phyloP scores from a whole-genome alignment of 352 stramenopile genomes.

The Pythium scleroteichum region DNA sequence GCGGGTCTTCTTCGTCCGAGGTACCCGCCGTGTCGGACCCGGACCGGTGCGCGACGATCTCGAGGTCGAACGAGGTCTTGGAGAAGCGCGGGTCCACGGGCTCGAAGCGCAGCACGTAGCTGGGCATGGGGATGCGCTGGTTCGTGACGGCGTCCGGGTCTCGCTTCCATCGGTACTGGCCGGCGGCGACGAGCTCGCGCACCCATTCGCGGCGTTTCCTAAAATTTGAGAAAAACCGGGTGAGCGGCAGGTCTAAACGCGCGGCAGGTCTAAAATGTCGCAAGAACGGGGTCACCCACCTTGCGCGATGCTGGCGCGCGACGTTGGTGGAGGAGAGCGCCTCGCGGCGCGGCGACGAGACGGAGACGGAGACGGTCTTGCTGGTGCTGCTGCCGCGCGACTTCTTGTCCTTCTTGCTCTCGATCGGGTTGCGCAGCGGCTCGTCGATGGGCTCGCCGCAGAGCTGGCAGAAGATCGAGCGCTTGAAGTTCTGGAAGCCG shows the following conservation, averaged over 20 bases:
- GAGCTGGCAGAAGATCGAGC: conserved; percentile 40
- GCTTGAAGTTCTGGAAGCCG: conserved; percentile 50
- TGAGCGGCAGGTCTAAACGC: no score
- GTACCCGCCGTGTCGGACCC: conserved; percentile 12
- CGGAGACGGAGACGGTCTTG: neutral
- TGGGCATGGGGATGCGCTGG: conserved; percentile 3
- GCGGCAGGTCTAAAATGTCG: no score
- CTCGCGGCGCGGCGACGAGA: conserved; percentile 19
- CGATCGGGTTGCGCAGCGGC: conserved; percentile 12
- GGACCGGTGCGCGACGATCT: conserved; percentile 4
- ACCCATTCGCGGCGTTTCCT: conserved; percentile 25
- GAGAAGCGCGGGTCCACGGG: neutral
- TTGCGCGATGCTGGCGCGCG: conserved; percentile 16
- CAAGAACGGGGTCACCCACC: no score
- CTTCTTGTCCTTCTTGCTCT: conserved; percentile 27
- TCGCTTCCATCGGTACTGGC: conserved; percentile 17
- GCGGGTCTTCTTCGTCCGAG: conserved; percentile 9
- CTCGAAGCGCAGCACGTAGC: conserved; percentile 19
- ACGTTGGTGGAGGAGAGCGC: conserved; percentile 19
- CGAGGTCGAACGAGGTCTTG: conserved; percentile 4
- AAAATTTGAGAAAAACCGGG: neutral
- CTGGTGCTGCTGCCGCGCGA: conserved; percentile 9
- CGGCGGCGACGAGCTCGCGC: conserved; percentile 6
- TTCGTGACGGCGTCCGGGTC: neutral
- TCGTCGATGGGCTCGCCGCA: conserved; percentile 32